Base-by-base conservation (phyloP, 768 basidiomycete genomes). In the Russula sp. region DNA sequence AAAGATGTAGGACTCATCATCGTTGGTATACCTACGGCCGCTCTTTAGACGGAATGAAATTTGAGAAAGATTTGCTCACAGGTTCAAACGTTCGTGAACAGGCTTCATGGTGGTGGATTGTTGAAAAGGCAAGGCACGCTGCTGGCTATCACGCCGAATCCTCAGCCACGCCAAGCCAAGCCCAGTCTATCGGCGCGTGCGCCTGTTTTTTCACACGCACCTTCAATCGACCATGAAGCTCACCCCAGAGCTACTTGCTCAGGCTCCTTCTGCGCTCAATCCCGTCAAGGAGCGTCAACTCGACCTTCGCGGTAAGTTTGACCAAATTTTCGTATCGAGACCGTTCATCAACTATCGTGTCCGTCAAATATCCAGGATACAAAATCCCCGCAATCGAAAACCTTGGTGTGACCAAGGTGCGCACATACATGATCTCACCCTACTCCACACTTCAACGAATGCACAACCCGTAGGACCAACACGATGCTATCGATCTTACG, bases 351-450 rank as follows among this genome's bases (percentile, higher is more conserved):
- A 55, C 20, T 34, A 58, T 59, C 47, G 39, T 40, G 55, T 57
- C 44, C 7, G 22, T 48, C 4, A 10, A 44, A 18, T 47, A 20
- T 11, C 45, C 70, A 68, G 92, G 93, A 62, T 89, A 89, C 78
- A 94, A 92, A 83, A 94, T 95, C 68, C 93, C 94, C 58, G 84
- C 89, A 60, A 96, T 96, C 73, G 94, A 96, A 87, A 96, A 96
- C 81, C 82, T 96, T 68, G 94, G 93, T 80, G 89, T 94, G 66
- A 92, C 93, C 74, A 87, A 81, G 81, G 91, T 86, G 74, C 68
- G 84, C 74, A 45, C 62, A 55, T 74, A 45, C 61, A 55, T 35
- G 34, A 53, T 40, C 45, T 67, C 44, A 66, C 61, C 69, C 69
- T 66, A 52, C 62, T 10, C 44, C 42, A 22, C 58, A 20, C 40